A percentile compares a stretch with the other conserved stretches of the same genome.
These are phyloP conservation scores for Leptographium radiaticola DNA, from an alignment of 2,329 filamentous ascomycete genomes.

Conservation along the genomic window DNA sequence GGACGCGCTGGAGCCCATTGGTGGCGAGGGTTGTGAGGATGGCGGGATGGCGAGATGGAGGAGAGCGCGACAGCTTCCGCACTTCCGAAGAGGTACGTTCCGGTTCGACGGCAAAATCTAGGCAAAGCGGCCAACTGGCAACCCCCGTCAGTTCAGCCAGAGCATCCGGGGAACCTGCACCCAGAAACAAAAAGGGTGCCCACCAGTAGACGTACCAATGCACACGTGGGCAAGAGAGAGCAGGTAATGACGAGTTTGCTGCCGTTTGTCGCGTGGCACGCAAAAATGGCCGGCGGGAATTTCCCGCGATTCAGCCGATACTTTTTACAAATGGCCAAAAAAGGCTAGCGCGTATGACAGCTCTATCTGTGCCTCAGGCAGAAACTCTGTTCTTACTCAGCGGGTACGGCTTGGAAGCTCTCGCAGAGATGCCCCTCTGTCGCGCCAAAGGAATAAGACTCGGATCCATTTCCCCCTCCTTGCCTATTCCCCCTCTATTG, in stretches of 20 bases:
- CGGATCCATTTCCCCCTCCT: too few relatives aligned
- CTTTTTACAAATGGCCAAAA: background rate
- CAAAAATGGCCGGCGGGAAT: slow-evolving; percentile 5
- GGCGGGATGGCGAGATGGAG: background rate
- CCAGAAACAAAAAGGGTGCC: background rate
- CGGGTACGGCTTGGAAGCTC: too few relatives aligned
- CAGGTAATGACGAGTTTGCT: background rate
- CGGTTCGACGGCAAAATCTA: too few relatives aligned
- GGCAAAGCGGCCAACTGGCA: too few relatives aligned
- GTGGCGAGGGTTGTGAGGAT: background rate
- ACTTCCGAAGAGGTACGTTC: background rate
- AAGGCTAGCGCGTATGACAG: background rate
- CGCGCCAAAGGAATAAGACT: too few relatives aligned
- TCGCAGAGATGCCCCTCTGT: too few relatives aligned
- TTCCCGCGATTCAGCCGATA: slow-evolving; percentile 5
- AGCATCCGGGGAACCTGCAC: too few relatives aligned
- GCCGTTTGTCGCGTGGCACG: slow-evolving; percentile 1
- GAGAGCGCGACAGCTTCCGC: background rate
- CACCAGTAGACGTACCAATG: background rate
- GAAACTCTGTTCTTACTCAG: background rate
- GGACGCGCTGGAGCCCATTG: slow-evolving; percentile 44
- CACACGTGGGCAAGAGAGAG: background rate
- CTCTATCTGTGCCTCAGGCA: background rate
- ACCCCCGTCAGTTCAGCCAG: too few relatives aligned
- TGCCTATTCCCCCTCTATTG: too few relatives aligned